Base-by-base conservation (phyloP, 2,329 filamentous ascomycete genomes). In the Mollisiaceae sp. region DNA sequence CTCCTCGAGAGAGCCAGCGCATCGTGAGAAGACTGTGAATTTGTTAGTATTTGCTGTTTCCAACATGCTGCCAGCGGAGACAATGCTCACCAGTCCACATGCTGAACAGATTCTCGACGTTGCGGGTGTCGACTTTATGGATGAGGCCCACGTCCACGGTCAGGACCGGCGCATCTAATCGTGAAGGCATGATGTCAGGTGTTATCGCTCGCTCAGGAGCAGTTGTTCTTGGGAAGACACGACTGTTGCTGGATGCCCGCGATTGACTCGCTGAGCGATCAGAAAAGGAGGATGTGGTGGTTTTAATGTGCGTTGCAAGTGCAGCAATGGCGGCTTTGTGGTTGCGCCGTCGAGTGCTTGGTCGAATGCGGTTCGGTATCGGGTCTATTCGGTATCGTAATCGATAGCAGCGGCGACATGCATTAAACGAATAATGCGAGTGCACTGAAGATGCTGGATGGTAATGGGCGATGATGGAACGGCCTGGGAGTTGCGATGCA, bases 81-180 rank as follows among this genome's bases (percentile, higher is more conserved):
- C 54, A 39, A 62, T 52, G 62, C 91, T 86, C 81, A 97, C 93
- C 92, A 78, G 93, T 94, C 93, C 94, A 97, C 87, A 98, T 96
- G 82, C 92, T 94, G 81, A 95, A 96, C 60, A 98, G 87, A 77
- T 94, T 96, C 80, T 97, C 92, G 35, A 92, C 90, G 78, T 97
- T 97, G 72, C 90, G 86, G 1, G 94, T 97, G 80, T 98, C 94
- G 75, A 98, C 93, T 78, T 96, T 93, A 83, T 95, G 92, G 78
- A 99, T 94, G 73, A 94, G 91, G 77, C 90, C 92, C 70, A 92
- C 89, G 82, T 97, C 93, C 78, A 98, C 91, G 69, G 93, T 93
- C 76, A 98, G 85, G 77, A 98, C 91, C 75, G 94, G 91, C 67
- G 91, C 90, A 79, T 91, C 89, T 79, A 97, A 85, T 80, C 87